Evolutionary conservation across 1,284 basidiomycete genomes (phyloP).

Genomic region (Apiotrichum porosum): DNA sequence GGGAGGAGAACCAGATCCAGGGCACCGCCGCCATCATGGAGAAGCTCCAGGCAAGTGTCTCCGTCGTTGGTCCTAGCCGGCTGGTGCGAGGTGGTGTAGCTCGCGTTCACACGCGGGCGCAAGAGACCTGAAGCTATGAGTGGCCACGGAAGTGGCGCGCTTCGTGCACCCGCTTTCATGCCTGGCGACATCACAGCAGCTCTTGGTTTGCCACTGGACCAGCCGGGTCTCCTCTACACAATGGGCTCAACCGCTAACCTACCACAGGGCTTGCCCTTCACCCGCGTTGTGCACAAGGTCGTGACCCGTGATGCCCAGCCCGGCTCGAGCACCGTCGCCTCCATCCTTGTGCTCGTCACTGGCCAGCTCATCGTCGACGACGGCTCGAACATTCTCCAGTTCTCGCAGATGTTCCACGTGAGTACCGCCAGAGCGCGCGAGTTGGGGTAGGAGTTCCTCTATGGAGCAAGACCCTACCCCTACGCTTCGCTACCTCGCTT

Average conservation of each 20-base stretch:
- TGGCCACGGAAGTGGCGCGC: too few species aligned
- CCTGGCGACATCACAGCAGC: too few species aligned
- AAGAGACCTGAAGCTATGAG: too few species aligned
- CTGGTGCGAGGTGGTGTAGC: too few species aligned
- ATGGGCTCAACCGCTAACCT: too few species aligned
- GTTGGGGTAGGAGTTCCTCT: background rate
- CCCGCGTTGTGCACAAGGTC: conserved; percentile 75
- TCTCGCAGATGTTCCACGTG: conserved; percentile 82
- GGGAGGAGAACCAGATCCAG: conserved; percentile 64
- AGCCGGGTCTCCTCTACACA: too few species aligned
- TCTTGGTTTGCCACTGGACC: too few species aligned
- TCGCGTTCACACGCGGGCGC: too few species aligned
- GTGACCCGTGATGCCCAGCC: conserved; percentile 86
- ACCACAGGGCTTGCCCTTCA: conserved; percentile 70
- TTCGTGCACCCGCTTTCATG: too few species aligned
- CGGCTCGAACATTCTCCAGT: conserved; percentile 69
- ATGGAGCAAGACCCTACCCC: too few species aligned
- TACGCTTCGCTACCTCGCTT: too few species aligned
- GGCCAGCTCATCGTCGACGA: conserved; percentile 80
- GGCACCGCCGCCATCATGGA: conserved; percentile 64
- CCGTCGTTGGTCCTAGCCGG: too few species aligned
- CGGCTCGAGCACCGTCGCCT: conserved; percentile 59
- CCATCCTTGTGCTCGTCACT: conserved; percentile 81
- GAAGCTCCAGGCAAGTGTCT: conserved; percentile 64
- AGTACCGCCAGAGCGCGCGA: conserved; percentile 15